Percentiles rank a stretch among this genome's conserved stretches.
Evolutionary conservation across 2,329 filamentous ascomycete species (phyloP).

Genomic region (Colletotrichum sp.): DNA sequence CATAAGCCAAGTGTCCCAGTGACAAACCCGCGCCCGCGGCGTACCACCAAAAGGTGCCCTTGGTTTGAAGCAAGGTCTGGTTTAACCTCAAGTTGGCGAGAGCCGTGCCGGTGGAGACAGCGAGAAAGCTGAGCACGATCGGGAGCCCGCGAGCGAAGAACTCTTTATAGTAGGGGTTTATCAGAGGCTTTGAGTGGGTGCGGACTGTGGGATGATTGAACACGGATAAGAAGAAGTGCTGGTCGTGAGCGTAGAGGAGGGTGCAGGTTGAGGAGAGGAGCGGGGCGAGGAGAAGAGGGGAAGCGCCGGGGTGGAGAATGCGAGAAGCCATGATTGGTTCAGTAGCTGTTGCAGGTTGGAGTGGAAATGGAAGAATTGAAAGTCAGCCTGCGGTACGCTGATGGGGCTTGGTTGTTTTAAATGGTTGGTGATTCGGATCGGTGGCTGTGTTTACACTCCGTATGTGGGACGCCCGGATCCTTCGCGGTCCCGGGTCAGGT

Average conservation of each 20-base stretch:
- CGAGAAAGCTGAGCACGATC: not conserved
- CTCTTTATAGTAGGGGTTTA: slow-evolving; percentile 29
- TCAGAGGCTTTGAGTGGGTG: slow-evolving; percentile 14
- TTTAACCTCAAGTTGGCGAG: not conserved
- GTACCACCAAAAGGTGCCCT: slow-evolving; percentile 31
- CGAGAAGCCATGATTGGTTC: slow-evolving; percentile 23
- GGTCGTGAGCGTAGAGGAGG: slow-evolving; percentile 30
- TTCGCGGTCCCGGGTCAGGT: not conserved
- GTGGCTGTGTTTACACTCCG: not conserved
- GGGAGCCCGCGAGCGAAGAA: slow-evolving; percentile 26
- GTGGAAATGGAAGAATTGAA: not conserved
- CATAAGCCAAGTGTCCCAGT: slow-evolving; percentile 34
- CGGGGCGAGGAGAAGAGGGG: slow-evolving; percentile 30
- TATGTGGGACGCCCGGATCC: not conserved
- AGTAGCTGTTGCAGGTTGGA: not conserved
- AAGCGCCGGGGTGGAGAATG: slow-evolving; percentile 21
- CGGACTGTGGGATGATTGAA: slow-evolving; percentile 13
- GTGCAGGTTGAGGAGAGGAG: slow-evolving; percentile 32
- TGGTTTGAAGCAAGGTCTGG: not conserved
- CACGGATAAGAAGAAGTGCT: slow-evolving; percentile 17
- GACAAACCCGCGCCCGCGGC: slow-evolving; percentile 31
- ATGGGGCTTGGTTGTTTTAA: not conserved
- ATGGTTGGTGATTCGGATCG: not conserved
- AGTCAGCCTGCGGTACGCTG: not conserved
- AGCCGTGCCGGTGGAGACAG: not conserved